Evolutionary conservation across 1,284 basidiomycete species (phyloP), one percentile per base, ranked within the genome.

Genomic region (Tilletia setariae): DNA sequence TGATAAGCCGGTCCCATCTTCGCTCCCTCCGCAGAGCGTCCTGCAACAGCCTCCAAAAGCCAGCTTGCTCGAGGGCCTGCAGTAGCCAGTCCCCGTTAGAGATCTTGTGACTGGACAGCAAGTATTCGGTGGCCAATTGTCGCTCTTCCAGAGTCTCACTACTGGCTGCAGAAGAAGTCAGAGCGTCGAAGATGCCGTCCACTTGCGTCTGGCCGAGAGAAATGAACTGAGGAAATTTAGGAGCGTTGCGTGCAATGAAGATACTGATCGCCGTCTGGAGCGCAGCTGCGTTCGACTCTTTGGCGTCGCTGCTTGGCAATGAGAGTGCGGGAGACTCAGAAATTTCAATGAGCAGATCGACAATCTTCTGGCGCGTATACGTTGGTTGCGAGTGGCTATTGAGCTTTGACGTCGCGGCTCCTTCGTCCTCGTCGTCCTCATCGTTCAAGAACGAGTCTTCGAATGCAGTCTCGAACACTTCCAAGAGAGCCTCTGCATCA

Each of bases 151-250:
- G 87, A 0, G 92, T 96, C 35, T 67, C 68, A 11, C 11, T 13
- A 25, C 70, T 70, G n/a, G 72, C 49, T 13, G 86, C 83, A 77
- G 94, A 92, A 32, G 86, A 84, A 0, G 92, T 89, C 11, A 99
- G 88, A 9, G 88, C 87, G 62, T 91, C 85, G 44, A 99, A 87
- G 72, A 98, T 89, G 51, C 85, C 85, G 72, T 93, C 90, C 3
- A 94, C 85, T 1, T 87, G 85, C 53, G 87, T 89, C 1, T 88
- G 88, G 0, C 89, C 84, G 46, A 94, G 86, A 68, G 87, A 84
- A 69, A 98, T 87, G 83, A 90, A 94, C 83, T 97, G 94, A 0
- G 91, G 90, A 83, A 98, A 99, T 84, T 98, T 98, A 0, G 96
- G 92, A 16, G 96, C 88, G 82, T 98, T 99, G 68, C 94, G 90